phyloP scores from a whole-genome alignment of 805 yeast genomes.

The Spathaspora arborariae region DNA sequence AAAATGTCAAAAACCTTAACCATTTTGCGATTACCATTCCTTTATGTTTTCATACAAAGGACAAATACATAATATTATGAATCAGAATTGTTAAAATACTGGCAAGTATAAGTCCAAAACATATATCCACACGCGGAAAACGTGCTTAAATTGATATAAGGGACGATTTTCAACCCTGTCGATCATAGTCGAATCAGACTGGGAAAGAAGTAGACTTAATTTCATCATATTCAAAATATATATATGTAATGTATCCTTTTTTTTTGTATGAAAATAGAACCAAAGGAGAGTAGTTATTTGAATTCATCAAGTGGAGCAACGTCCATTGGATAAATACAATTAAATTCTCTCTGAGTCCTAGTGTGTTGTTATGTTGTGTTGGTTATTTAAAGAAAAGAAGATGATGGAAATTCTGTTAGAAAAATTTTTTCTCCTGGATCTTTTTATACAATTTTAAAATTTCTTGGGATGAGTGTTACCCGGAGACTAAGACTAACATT shows the following conservation, averaged over 20 bases:
- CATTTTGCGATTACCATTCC: not conserved
- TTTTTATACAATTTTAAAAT: not conserved
- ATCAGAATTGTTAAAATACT: slow-evolving; percentile 68
- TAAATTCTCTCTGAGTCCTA: not conserved
- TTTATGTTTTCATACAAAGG: not conserved
- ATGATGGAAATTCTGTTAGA: not conserved
- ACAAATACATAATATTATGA: slow-evolving; percentile 16
- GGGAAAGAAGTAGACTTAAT: slow-evolving; percentile 79
- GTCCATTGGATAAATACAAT: not conserved
- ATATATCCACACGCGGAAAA: slow-evolving; percentile 16
- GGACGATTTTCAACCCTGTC: slow-evolving; percentile 41
- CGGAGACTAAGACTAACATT: not conserved
- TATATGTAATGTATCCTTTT: not conserved
- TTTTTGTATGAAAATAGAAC: not conserved
- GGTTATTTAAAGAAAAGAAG: not conserved
- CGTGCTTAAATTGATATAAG: not conserved
- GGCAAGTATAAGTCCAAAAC: slow-evolving; percentile 82
- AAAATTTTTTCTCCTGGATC: not conserved
- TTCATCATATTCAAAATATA: slow-evolving; percentile 29
- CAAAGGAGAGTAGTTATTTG: not conserved
- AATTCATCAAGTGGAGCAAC: not conserved
- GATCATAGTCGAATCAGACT: slow-evolving; percentile 90
- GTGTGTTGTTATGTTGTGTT: not conserved
- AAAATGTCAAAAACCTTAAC: not conserved
- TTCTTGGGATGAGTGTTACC: slow-evolving; percentile 1